Evolutionary conservation across 176 grass and related monocot species (phyloP).

Genomic region (Oryza longistaminata): DNA sequence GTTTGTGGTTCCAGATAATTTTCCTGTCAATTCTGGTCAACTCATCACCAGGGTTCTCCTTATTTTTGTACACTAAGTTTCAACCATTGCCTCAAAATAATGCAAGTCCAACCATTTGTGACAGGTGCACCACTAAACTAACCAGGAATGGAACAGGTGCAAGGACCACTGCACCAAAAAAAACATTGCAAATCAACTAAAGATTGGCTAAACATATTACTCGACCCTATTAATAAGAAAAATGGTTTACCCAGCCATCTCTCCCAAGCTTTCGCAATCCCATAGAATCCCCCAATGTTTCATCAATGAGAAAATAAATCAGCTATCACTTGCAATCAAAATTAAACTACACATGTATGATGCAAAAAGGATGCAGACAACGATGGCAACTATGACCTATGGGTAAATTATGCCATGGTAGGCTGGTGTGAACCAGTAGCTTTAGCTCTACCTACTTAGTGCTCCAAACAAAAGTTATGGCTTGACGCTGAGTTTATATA

Average conservation of each 20-base stretch:
- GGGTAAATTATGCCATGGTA: not conserved
- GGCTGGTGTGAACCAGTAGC: not conserved
- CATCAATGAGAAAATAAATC: not conserved
- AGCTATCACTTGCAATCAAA: not conserved
- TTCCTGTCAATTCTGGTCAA: not conserved
- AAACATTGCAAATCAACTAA: not conserved
- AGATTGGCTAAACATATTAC: not conserved
- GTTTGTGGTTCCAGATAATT: not conserved
- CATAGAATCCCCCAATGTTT: not conserved
- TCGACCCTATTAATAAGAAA: not conserved
- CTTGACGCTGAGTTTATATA: not conserved
- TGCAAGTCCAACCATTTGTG: not conserved
- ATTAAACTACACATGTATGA: not conserved
- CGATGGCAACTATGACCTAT: not conserved
- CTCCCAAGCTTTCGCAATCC: not conserved
- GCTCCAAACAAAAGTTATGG: not conserved
- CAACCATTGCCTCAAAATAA: not conserved
- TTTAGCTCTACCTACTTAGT: not conserved
- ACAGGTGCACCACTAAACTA: not conserved
- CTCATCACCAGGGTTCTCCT: not conserved
- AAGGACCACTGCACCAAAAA: not conserved
- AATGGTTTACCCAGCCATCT: not conserved
- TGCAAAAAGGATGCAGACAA: not conserved
- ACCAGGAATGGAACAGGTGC: not conserved
- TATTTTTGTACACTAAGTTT: not conserved